Evolutionary conservation across 345 rosid species (phyloP), one percentile per base, ranked within the genome.

Genomic region (Psidium friedrichsthalianum): DNA sequence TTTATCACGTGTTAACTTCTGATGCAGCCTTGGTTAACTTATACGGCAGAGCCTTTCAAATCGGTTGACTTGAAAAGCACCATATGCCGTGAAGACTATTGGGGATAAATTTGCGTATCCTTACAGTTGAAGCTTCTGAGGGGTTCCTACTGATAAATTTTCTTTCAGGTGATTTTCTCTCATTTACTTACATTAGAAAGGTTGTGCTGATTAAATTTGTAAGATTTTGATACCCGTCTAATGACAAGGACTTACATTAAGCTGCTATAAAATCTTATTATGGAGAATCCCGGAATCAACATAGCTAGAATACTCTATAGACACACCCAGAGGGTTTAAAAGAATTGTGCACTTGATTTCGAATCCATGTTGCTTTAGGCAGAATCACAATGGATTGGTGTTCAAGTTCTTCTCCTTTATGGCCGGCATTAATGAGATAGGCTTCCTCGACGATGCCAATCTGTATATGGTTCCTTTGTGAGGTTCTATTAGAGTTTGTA

Each of bases 1-100:
- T 84, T 84, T 56, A 84, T 59, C 25, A 22, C 12, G 51, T 85
- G 20, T 83, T 44, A n/a, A 36, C n/a, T 54, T 8, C 69, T 44
- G 42, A 51, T 89, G 90, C 82, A 96, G 99, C 98, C 97, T 52
- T 95, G 99, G 98, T 98, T 95, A 83, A 88, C 94, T 11, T 90
- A 92, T 85, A 69, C 56, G 64, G 87, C 98, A 36, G 87, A 96
- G n/a, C 86, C 51, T 86, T 56, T 90, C 95, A 5, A 94, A n/a
- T n/a, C n/a, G n/a, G n/a, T 96, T 49, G 96, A 96, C 91, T 87
- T 96, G 90, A 87, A 69, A 96, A 95, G 90, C 98, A 93, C 83
- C 98, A 95, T 56, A 83, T 85, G 55, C 98, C 99, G n/a, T n/a
- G 0, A 92, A 82, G 64, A 94, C 92, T 3, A 90, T 93, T 13